phyloP scores from a whole-genome alignment of 345 rosid species.

The Populus nigra region DNA sequence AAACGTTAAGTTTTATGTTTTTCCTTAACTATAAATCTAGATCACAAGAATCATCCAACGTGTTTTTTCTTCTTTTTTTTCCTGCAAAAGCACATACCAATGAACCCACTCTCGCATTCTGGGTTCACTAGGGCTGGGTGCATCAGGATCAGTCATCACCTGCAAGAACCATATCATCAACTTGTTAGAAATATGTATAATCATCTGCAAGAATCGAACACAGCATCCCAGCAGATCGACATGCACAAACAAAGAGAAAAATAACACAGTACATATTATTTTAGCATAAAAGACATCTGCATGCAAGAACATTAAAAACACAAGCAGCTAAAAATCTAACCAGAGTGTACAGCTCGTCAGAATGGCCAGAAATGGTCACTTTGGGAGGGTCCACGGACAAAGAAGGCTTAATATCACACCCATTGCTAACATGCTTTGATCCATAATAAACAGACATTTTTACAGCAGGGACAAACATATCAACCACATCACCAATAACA shows the following conservation, averaged over 20 bases:
- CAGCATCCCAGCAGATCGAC: too few species aligned
- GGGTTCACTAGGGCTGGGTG: conserved; percentile 94
- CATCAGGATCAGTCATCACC: conserved; percentile 96
- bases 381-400: conserved; percentile 52
- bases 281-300: not conserved
- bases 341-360: conserved; percentile 66
- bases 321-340: conserved; percentile 21
- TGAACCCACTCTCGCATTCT: conserved; percentile 84
- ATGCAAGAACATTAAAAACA: not conserved
- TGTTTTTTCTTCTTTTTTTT: too few species aligned
- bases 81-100: conserved; percentile 42
- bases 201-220: too few species aligned
- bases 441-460: conserved; percentile 62
- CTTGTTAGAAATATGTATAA: not conserved
- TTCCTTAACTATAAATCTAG: too few species aligned
- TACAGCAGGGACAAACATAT: conserved; percentile 70
- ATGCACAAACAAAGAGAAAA: too few species aligned
- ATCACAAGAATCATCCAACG: too few species aligned
- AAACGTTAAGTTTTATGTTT: not conserved
- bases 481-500: conserved; percentile 82
- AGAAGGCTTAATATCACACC: conserved; percentile 87
- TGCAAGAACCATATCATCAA: conserved; percentile 16
- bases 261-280: too few species aligned
- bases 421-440: conserved; percentile 70
- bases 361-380: conserved; percentile 55